These are phyloP conservation scores for Exophiala lecanii-corni DNA, from an alignment of 2,329 filamentous ascomycete species.

Conservation along the genomic window DNA sequence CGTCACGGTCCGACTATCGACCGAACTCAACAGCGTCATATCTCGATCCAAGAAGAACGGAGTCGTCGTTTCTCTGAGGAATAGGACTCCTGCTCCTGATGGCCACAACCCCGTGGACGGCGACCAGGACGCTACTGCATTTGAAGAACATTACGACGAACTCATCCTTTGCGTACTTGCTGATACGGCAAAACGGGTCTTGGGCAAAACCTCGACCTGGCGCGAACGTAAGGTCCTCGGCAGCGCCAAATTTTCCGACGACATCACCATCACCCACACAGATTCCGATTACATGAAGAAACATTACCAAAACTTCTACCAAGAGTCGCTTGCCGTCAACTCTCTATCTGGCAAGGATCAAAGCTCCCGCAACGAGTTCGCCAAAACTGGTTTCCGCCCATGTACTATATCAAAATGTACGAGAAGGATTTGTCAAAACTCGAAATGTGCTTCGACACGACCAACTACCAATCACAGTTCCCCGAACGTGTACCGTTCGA, in stretches of 20 bases:
- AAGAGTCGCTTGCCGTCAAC: slow-evolving; percentile 30
- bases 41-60: slow-evolving; percentile 47
- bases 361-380: slow-evolving; percentile 25
- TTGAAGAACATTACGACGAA: slow-evolving; percentile 53
- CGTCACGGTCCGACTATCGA: slow-evolving; percentile 53
- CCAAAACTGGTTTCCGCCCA: slow-evolving; percentile 49
- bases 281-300: slow-evolving; percentile 55
- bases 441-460: slow-evolving; percentile 67
- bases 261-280: slow-evolving; percentile 58
- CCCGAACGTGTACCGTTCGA: slow-evolving; percentile 46
- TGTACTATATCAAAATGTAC: slow-evolving; percentile 59
- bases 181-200: slow-evolving; percentile 52
- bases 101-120: slow-evolving; percentile 21
- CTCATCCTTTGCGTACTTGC: slow-evolving; percentile 54
- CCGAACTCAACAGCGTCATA: slow-evolving; percentile 48
- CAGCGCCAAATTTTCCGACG: slow-evolving; percentile 61
- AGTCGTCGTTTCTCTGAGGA: slow-evolving; percentile 41
- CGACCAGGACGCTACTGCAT: slow-evolving; percentile 29
- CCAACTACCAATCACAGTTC: slow-evolving; percentile 71
- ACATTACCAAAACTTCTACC: slow-evolving; percentile 27
- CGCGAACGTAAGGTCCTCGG: slow-evolving; percentile 64
- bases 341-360: slow-evolving; percentile 17
- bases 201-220: slow-evolving; percentile 50
- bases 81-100: slow-evolving; percentile 21
- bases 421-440: slow-evolving; percentile 49